Base-by-base conservation (phyloP, 2,329 filamentous ascomycete genomes). In the Xylariaceae sp. region DNA sequence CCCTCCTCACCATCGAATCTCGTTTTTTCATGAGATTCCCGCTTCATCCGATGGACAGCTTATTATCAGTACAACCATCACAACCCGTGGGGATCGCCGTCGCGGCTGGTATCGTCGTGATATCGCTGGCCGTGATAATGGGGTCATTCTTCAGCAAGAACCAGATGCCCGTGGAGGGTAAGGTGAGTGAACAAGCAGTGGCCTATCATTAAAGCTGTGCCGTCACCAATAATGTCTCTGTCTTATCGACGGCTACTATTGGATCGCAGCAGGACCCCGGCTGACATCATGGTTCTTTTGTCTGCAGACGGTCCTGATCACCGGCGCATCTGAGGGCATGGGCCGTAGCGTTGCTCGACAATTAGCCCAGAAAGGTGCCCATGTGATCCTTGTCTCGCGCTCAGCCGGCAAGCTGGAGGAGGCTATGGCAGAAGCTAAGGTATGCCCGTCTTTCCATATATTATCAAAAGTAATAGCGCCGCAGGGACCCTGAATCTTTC, bases 241-340 rank as follows among this genome's bases (percentile, higher is more conserved):
- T 30, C 23, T 30, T 30, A 30, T 30, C 23, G 23, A 30, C 3
- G 23, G 23, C 23, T 30, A 30, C 23, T 30, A 30, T 30, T 30
- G 23, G 23, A 30, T 30, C 23, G 23, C 23, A 30, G 23, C 23
- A 30, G 3, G 23, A 30, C 23, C 23, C 23, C 4, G 8, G 58
- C 61, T 62, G 56, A 63, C 45, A 44, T 55, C 61, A 23, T 58
- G 37, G 10, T 55, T 10, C 37, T 44, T 58, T 8, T 55, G 11
- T 23, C 45, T 59, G 8, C 67, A 96, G 92, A 96, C 92, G 1
- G 81, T 95, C 55, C 79, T 97, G 57, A 79, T 99, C 55, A 99
- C 94, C 0, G 94, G 94, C 51, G 92, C 88, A 37, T 97, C 94
- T 0, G 90, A 97, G 71, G 94, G 94, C 59, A 90, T 97, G 88